Evolutionary conservation across 768 basidiomycete species (phyloP).

Genomic region (Phlebiopsis gigantea): DNA sequence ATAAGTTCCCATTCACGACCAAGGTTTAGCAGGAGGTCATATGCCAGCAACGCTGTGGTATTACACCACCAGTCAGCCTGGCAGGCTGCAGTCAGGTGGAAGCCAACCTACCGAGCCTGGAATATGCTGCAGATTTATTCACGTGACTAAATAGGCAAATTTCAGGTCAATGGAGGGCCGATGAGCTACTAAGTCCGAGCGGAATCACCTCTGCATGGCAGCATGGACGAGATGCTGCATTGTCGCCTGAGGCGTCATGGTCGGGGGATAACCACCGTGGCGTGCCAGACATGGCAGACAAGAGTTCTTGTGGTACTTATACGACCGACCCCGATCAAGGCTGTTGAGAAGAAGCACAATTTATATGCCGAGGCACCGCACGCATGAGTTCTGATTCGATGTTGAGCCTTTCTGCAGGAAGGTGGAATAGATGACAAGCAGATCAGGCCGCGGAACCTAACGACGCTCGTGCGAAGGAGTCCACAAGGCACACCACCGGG

Average conservation of each 20-base stretch:
- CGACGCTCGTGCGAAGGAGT: neutral
- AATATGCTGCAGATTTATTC: slow-evolving; percentile 6
- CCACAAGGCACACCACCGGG: neutral
- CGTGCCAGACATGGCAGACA: too few relatives aligned
- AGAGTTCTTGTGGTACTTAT: neutral
- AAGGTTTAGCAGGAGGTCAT: slow-evolving; percentile 8
- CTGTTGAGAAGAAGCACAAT: too few relatives aligned
- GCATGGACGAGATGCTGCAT: neutral
- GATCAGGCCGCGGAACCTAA: neutral
- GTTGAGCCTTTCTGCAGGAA: neutral
- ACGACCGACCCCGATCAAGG: too few relatives aligned
- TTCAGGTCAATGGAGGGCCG: too few relatives aligned
- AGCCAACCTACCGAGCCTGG: neutral
- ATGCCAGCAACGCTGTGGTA: slow-evolving; percentile 7
- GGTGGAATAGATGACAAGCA: neutral
- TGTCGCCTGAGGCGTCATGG: neutral
- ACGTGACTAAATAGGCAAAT: neutral
- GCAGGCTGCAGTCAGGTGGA: neutral
- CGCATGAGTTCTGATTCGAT: neutral
- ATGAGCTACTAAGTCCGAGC: too few relatives aligned
- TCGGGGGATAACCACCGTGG: neutral
- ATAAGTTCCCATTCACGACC: slow-evolving; percentile 6
- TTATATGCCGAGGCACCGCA: neutral
- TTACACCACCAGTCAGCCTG: neutral
- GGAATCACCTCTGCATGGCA: neutral